phyloP scores from a whole-genome alignment of 1,284 basidiomycete genomes.

The Pulchroboletus neoregius region DNA sequence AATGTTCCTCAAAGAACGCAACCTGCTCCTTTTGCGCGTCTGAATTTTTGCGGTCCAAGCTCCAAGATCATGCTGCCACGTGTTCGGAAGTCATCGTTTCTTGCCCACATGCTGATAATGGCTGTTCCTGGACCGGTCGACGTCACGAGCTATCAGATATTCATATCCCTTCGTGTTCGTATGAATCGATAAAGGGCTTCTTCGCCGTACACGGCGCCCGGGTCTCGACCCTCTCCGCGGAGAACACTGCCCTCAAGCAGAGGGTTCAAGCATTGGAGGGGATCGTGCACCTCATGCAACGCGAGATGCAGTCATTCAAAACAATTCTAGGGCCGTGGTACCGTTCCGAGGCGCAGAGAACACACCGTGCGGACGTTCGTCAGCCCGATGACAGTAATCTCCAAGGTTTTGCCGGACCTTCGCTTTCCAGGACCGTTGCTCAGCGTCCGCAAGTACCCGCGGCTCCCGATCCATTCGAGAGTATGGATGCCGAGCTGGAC shows the following conservation, averaged over 20 bases:
- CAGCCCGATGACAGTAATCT: conserved; percentile 9
- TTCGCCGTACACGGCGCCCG: conserved; percentile 47
- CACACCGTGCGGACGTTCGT: conserved; percentile 9
- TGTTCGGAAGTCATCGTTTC: conserved; percentile 41
- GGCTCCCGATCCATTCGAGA: conserved; percentile 18
- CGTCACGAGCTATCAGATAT: conserved; percentile 37
- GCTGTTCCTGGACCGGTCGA: conserved; percentile 53
- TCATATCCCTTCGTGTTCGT: conserved; percentile 53
- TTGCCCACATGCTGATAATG: conserved; percentile 50
- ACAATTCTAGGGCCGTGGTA: conserved; percentile 66
- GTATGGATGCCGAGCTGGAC: conserved; percentile 28
- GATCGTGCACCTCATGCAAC: conserved; percentile 42
- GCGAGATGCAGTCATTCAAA: conserved; percentile 50
- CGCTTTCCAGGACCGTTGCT: conserved; percentile 12
- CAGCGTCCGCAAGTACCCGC: conserved; percentile 18
- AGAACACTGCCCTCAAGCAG: conserved; percentile 57
- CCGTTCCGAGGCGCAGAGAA: conserved; percentile 27
- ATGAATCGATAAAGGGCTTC: conserved; percentile 60
- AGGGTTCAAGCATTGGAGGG: conserved; percentile 54
- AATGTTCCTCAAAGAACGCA: conserved; percentile 36
- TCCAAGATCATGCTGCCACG: conserved; percentile 34
- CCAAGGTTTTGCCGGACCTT: conserved; percentile 14
- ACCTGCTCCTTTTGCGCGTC: conserved; percentile 41
- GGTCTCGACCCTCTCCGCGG: conserved; percentile 45
- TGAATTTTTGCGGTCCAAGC: conserved; percentile 35